Evolutionary conservation across 1,139 yeast species (phyloP).

Genomic region (Lodderomyces pseudojiufengensis): DNA sequence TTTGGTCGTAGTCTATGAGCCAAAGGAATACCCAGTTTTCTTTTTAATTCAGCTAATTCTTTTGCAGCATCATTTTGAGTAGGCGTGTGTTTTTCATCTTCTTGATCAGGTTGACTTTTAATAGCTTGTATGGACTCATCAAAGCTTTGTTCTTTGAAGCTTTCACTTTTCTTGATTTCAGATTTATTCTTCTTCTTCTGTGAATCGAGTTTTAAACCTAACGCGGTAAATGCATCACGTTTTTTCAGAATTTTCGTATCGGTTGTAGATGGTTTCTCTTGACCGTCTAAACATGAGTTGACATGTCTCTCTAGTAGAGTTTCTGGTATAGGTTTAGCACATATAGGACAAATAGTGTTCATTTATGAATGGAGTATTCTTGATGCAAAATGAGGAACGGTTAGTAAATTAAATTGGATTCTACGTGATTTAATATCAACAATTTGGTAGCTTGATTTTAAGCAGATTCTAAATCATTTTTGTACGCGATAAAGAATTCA

Average conservation of each 20-base stretch:
- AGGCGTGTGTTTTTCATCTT: conserved; percentile 4
- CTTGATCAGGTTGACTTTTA: too few relatives aligned
- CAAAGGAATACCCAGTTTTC: conserved; percentile 60
- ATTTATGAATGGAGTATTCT: too few relatives aligned
- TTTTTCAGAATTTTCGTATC: conserved; percentile 8
- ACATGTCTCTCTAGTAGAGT: conserved; percentile 38
- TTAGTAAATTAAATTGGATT: too few relatives aligned
- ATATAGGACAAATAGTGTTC: conserved; percentile 33
- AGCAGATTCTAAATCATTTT: too few relatives aligned
- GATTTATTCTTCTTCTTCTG: conserved; percentile 18
- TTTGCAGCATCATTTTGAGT: conserved; percentile 14
- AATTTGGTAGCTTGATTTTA: too few relatives aligned
- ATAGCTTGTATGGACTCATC: conserved; percentile 30
- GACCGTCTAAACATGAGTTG: conserved; percentile 31
- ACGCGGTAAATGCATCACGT: conserved; percentile 24
- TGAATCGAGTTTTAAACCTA: conserved; percentile 29
- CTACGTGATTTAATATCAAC: too few relatives aligned
- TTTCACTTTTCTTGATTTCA: conserved; percentile 21
- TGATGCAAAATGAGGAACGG: too few relatives aligned
- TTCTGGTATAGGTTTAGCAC: conserved; percentile 23
- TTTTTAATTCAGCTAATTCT: conserved; percentile 28
- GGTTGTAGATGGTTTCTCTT: conserved; percentile 8
- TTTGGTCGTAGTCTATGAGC: conserved; percentile 85
- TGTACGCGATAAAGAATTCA: too few relatives aligned
- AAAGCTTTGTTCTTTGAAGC: conserved; percentile 29